Evolutionary conservation across 352 stramenopile species (phyloP), one percentile per base, ranked within the genome.

Genomic region (Globisporangium middletonii): DNA sequence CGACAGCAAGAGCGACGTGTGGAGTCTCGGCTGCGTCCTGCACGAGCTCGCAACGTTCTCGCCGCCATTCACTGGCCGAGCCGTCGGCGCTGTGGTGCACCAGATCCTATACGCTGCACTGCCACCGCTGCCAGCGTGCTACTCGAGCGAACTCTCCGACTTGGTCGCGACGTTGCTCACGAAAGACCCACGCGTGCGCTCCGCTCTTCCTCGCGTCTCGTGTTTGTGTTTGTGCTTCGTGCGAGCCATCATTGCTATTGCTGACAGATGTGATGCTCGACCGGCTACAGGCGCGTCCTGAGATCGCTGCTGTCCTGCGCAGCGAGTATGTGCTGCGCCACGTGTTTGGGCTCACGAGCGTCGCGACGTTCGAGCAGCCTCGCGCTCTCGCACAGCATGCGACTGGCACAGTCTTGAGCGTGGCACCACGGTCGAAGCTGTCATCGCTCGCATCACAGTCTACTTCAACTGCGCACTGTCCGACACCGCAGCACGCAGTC

Each of bases 1-100:
- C 59, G 66, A 85, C 38, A 42, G 48, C 27, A 91, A 91, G 63
- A 87, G 74, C 53, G 87, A 96, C 55, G 64, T 95, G 0, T 95
- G 87, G 86, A 86, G 79, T 38, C 66, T 96, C 19, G 87, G 86
- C 1, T 96, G 87, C 46, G 64, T 96, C 13, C 46, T 95, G n/a
- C 86, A 91, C 57, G 85, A 96, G 53, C 64, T 95, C 9, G 68
- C 77, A 7, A 69, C 72, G 8, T 65, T 80, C 30, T 60, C 64
- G 18, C 73, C 81, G 7, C 83, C 86, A 3, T 95, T 94, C 54
- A 62, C 65, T 13, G 83, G 67, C 13, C 73, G 69, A 13, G 82
- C 83, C 0, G 47, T 93, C 23, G 78, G 73, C 1, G 62, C 77
- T 1, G 68, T 95, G 15, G 69, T 94, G 28, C 63, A 75, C 27